These are phyloP conservation scores for Meira miltonrushii DNA, from an alignment of 1,284 basidiomycete genomes.

Conservation along the genomic window DNA sequence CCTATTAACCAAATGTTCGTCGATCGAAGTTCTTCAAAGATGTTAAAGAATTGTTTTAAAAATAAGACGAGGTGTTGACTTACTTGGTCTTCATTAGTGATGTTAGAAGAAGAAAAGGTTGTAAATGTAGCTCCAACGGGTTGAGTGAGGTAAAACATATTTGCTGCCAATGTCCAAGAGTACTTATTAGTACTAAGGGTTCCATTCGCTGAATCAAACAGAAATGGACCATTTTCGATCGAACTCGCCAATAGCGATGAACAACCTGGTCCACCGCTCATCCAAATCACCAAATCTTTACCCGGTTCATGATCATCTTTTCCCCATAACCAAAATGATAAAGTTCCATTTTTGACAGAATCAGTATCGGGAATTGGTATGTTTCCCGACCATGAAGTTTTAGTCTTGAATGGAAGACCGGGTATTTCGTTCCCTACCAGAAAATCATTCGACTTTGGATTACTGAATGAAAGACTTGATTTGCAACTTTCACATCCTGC, in stretches of 20 bases:
- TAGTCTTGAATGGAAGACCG: not conserved
- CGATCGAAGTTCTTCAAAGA: slow-evolving; percentile 25
- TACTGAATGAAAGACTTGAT: not conserved
- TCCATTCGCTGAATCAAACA: slow-evolving; percentile 64
- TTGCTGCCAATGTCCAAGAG: slow-evolving; percentile 72
- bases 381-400: not conserved
- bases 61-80: slow-evolving; percentile 51
- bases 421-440: not conserved
- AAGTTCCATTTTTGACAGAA: slow-evolving; percentile 12
- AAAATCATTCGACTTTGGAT: not conserved
- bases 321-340: slow-evolving; percentile 75
- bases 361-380: not conserved
- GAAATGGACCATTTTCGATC: slow-evolving; percentile 73
- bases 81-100: slow-evolving; percentile 49
- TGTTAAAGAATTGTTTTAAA: slow-evolving; percentile 32
- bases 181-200: slow-evolving; percentile 65
- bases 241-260: slow-evolving; percentile 70
- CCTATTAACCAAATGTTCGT: slow-evolving; percentile 37
- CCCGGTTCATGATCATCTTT: slow-evolving; percentile 65
- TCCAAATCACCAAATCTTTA: slow-evolving; percentile 68
- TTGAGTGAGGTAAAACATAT: slow-evolving; percentile 73
- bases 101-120: slow-evolving; percentile 64
- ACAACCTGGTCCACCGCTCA: slow-evolving; percentile 63
- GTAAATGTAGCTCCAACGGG: slow-evolving; percentile 77
- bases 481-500: not conserved